These are phyloP conservation scores for Umbelopsis ramanniana DNA, from an alignment of 192 early-diverging fungal species.

Conservation along the genomic window DNA sequence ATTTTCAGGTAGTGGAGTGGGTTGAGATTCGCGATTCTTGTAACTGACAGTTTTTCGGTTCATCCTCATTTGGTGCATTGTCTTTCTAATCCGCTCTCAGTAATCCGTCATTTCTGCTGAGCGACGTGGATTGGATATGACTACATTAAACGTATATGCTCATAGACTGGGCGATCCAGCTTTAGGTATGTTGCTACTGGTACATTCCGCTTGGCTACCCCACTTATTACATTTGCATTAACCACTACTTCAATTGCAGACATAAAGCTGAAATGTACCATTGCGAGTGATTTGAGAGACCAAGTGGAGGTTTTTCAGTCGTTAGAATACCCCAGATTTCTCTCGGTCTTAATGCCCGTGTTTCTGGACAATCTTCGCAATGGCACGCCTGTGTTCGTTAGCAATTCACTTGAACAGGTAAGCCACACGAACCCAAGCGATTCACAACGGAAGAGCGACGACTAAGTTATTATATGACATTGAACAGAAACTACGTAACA, in stretches of 20 bases:
- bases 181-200: constrained; percentile 40
- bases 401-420: constrained; percentile 77
- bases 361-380: constrained; percentile 78
- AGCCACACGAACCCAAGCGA: constrained; percentile 21
- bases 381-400: constrained; percentile 73
- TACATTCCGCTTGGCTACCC: neutral
- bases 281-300: constrained; percentile 86
- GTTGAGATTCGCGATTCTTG: neutral
- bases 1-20: constrained; percentile 17
- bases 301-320: constrained; percentile 90
- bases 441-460: neutral
- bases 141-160: constrained; percentile 52
- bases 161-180: constrained; percentile 54
- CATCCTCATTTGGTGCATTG: constrained; percentile 23
- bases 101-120: neutral
- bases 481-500: constrained; percentile 82
- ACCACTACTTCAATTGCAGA: constrained; percentile 1
- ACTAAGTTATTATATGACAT: neutral
- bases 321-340: constrained; percentile 79
- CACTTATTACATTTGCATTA: neutral
- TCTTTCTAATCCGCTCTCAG: constrained; percentile 17
- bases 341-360: constrained; percentile 81
- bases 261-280: constrained; percentile 69
- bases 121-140: constrained; percentile 27
- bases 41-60: constrained; percentile 20